Evolutionary conservation across 2,329 filamentous ascomycete genomes (phyloP).

Genomic region (Myriosclerotinia curreyana): DNA sequence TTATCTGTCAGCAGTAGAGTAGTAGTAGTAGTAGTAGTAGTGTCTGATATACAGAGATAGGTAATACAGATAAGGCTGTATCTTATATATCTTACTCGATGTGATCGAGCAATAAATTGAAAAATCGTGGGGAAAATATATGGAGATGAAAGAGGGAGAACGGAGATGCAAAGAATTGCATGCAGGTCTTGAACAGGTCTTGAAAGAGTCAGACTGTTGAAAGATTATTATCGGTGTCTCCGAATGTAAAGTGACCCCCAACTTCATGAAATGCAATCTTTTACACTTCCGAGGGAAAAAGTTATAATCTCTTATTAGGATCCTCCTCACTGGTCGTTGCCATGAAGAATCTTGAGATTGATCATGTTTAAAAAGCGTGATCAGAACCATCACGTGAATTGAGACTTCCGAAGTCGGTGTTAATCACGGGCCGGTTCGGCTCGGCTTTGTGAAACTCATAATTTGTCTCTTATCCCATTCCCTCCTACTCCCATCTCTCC

Average conservation of each 20-base stretch:
- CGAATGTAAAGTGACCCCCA: neutral
- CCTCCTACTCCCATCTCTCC: neutral
- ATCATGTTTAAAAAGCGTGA: no score
- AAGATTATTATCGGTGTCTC: neutral
- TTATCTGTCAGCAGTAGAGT: conserved; percentile 14
- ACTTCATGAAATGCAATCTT: no score
- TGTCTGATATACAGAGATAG: conserved; percentile 6
- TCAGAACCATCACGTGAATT: no score
- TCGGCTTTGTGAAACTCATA: neutral
- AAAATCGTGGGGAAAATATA: conserved; percentile 5
- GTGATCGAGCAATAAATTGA: conserved; percentile 23
- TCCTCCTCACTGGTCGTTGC: no score
- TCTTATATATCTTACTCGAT: conserved; percentile 23
- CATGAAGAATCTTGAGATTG: no score
- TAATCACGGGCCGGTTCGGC: neutral
- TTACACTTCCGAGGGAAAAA: no score
- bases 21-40: neutral
- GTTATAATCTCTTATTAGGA: no score
- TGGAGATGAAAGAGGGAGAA: neutral
- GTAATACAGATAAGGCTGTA: conserved; percentile 20
- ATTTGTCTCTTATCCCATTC: neutral
- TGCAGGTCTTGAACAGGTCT: neutral
- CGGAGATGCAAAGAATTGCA: neutral
- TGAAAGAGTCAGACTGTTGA: neutral
- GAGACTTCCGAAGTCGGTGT: no score